phyloP scores from a whole-genome alignment of 768 basidiomycete genomes.

The Tylopilus sp. region DNA sequence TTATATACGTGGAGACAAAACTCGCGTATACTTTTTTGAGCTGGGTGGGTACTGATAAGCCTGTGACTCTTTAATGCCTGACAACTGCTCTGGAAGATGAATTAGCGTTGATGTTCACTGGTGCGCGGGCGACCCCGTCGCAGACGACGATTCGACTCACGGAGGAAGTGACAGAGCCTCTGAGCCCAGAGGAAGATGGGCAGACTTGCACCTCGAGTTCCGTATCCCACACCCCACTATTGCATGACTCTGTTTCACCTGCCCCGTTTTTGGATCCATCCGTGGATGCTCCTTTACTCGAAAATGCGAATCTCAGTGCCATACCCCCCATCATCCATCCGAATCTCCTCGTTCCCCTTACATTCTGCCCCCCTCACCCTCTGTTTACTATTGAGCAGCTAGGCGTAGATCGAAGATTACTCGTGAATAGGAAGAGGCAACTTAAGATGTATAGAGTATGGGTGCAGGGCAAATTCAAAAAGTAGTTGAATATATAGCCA shows the following conservation, averaged over 20 bases:
- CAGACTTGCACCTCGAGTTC: slow-evolving; percentile 2
- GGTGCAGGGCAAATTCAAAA: slow-evolving; percentile 86
- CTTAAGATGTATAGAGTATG: slow-evolving; percentile 97
- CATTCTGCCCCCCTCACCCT: slow-evolving; percentile 42
- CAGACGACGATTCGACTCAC: slow-evolving; percentile 29
- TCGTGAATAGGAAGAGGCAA: slow-evolving; percentile 92
- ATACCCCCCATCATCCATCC: slow-evolving; percentile 32
- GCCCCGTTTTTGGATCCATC: background rate
- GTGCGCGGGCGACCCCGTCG: slow-evolving; percentile 40
- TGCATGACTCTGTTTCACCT: slow-evolving; percentile 1
- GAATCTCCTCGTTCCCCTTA: slow-evolving; percentile 29
- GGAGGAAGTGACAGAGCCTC: slow-evolving; percentile 35
- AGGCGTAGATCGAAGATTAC: slow-evolving; percentile 83
- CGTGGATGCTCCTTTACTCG: background rate
- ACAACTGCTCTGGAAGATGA: slow-evolving; percentile 49
- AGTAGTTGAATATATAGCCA: slow-evolving; percentile 21
- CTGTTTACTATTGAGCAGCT: slow-evolving; percentile 81
- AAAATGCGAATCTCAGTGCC: background rate
- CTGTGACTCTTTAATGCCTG: background rate
- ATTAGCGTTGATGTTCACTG: slow-evolving; percentile 76
- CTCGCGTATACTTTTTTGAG: slow-evolving; percentile 96
- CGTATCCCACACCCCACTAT: slow-evolving; percentile 6
- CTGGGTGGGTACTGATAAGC: slow-evolving; percentile 49
- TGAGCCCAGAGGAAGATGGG: slow-evolving; percentile 18
- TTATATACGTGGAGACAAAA: slow-evolving; percentile 96